These are phyloP conservation scores for Magnolia sinica DNA, from an alignment of 164 flowering plant genomes.

Conservation along the genomic window DNA sequence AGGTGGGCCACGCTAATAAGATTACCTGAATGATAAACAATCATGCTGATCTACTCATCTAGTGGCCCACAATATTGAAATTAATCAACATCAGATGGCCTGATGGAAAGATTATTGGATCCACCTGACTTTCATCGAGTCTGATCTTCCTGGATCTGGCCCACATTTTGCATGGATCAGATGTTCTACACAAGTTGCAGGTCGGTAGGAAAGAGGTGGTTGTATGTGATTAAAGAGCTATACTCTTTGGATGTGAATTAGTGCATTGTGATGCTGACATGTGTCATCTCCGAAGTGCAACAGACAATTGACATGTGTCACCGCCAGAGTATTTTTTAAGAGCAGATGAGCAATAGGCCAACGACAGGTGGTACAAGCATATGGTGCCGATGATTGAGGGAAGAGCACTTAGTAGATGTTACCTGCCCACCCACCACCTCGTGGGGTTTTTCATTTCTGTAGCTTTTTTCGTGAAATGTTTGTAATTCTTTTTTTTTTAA, in stretches of 20 bases:
- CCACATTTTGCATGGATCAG: too few relatives aligned
- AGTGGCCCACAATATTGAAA: too few relatives aligned
- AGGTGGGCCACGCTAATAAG: too few relatives aligned
- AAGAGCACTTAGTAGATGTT: background rate
- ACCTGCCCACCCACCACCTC: background rate
- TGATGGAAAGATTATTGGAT: too few relatives aligned
- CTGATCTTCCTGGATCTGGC: too few relatives aligned
- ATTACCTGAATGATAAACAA: too few relatives aligned
- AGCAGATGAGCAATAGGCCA: background rate
- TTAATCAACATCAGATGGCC: too few relatives aligned
- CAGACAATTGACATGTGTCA: background rate
- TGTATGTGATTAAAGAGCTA: background rate
- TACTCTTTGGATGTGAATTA: background rate
- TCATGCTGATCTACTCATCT: too few relatives aligned
- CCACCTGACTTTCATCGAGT: too few relatives aligned
- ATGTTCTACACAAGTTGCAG: too few relatives aligned
- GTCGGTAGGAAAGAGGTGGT: background rate
- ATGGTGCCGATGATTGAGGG: background rate
- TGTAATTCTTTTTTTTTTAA: background rate
- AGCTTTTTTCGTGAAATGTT: background rate
- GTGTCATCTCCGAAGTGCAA: slow-evolving; percentile 1
- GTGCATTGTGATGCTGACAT: background rate
- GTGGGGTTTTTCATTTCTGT: background rate
- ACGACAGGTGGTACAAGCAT: background rate
- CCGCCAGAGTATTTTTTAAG: background rate